These are phyloP conservation scores for Pyrenophora tritici-repentis DNA, from an alignment of 2,329 filamentous ascomycete genomes.

Conservation along the genomic window DNA sequence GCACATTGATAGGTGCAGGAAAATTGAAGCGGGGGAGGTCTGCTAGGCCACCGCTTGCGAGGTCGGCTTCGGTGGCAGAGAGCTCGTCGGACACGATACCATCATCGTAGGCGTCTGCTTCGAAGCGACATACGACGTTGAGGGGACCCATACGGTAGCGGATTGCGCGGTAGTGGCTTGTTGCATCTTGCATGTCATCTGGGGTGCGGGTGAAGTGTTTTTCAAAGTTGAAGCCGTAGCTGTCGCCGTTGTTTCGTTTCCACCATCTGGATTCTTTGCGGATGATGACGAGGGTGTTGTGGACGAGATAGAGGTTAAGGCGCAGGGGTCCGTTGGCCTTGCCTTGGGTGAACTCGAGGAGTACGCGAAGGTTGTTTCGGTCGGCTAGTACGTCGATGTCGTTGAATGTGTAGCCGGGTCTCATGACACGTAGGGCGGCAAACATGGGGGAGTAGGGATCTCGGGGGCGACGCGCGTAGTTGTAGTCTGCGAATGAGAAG, in stretches of 20 bases:
- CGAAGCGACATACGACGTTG: conserved; percentile 34
- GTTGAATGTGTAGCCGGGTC: conserved; percentile 25
- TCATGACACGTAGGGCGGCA: conserved; percentile 30
- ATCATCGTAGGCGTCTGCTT: conserved; percentile 37
- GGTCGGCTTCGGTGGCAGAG: conserved; percentile 9
- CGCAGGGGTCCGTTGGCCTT: conserved; percentile 32
- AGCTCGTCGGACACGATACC: conserved; percentile 17
- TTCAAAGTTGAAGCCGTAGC: conserved; percentile 35
- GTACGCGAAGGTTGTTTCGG: conserved; percentile 35
- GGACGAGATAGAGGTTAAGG: conserved; percentile 28
- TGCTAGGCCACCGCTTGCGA: conserved; percentile 19
- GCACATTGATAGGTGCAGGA: conserved; percentile 22
- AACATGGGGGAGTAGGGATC: conserved; percentile 37
- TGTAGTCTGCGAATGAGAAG: conserved; percentile 32
- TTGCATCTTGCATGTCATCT: conserved; percentile 32
- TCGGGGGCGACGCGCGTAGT: conserved; percentile 32
- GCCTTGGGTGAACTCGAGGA: conserved; percentile 34
- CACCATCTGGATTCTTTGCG: conserved; percentile 33
- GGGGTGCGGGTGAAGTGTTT: conserved; percentile 28
- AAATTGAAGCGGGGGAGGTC: conserved; percentile 21
- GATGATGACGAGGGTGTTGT: conserved; percentile 34
- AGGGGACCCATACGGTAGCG: conserved; percentile 34
- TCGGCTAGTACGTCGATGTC: conserved; percentile 36
- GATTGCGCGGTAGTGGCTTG: conserved; percentile 39
- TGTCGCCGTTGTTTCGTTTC: conserved; percentile 19